Evolutionary conservation across 345 rosid species (phyloP).

Genomic region (Dimocarpus longan): DNA sequence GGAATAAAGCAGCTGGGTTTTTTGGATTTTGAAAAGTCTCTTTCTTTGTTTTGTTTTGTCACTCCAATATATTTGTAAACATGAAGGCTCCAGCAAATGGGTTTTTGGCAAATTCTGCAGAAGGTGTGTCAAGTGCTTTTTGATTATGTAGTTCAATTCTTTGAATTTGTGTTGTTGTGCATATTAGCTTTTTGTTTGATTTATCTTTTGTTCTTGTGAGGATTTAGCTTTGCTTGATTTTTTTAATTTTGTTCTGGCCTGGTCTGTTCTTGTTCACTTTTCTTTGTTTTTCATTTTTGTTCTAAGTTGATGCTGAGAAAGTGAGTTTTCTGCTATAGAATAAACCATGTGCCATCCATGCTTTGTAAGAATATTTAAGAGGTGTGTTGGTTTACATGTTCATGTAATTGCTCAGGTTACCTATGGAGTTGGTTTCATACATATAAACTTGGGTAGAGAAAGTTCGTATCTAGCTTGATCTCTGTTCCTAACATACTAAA

Average conservation of each 20-base stretch:
- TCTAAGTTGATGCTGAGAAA: background rate
- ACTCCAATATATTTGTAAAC: slow-evolving; percentile 26
- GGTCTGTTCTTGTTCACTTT: background rate
- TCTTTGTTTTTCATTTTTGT: background rate
- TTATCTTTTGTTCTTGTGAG: background rate
- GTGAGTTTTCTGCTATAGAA: background rate
- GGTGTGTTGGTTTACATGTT: background rate
- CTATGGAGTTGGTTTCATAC: background rate
- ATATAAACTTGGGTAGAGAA: background rate
- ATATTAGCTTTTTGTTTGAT: background rate
- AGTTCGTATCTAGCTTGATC: slow-evolving; percentile 8
- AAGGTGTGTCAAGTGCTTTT: slow-evolving; percentile 51
- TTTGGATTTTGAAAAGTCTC: slow-evolving; percentile 18
- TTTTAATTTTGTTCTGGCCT: background rate
- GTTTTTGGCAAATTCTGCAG: slow-evolving; percentile 56
- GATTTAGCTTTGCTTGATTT: background rate
- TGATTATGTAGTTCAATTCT: background rate
- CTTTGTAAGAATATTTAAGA: background rate
- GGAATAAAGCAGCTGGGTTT: slow-evolving; percentile 13
- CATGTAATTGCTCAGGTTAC: background rate
- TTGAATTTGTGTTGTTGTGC: slow-evolving; percentile 10
- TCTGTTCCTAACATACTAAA: background rate
- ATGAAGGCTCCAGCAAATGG: slow-evolving; percentile 97
- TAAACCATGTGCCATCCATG: background rate
- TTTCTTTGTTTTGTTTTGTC: background rate